Conservation (phyloP, 1,284 basidiomycete genomes). For the Malassezia restricta region DNA sequence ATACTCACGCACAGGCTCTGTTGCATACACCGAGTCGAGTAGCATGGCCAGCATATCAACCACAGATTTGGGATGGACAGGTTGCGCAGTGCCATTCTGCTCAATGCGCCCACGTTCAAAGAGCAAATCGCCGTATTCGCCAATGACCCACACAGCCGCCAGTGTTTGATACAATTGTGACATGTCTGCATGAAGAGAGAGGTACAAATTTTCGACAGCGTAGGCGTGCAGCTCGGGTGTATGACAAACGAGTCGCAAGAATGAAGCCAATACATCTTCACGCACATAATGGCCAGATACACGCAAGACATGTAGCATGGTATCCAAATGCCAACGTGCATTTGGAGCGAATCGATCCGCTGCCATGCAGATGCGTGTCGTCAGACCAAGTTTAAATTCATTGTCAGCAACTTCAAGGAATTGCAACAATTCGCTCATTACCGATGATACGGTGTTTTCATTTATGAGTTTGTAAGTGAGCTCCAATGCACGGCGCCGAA, state of each 20-base stretch:
- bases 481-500: slow-evolving; percentile 86
- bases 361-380: slow-evolving; percentile 89
- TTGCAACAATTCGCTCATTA: slow-evolving; percentile 80
- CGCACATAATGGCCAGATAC: slow-evolving; percentile 96
- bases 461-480: slow-evolving; percentile 95
- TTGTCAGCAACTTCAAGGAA: slow-evolving; percentile 98
- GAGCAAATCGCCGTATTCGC: slow-evolving; percentile 87
- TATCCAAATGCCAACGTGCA: slow-evolving; percentile 98
- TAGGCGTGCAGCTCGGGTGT: slow-evolving; percentile 95
- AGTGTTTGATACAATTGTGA: slow-evolving; percentile 92
- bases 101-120: slow-evolving; percentile 59
- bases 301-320: slow-evolving; percentile 80
- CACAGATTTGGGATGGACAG: slow-evolving; percentile 69
- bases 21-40: slow-evolving; percentile 86
- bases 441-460: slow-evolving; percentile 80
- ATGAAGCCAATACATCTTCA: slow-evolving; percentile 87
- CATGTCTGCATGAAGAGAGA: slow-evolving; percentile 75
- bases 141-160: slow-evolving; percentile 86
- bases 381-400: slow-evolving; percentile 96
- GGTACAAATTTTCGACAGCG: slow-evolving; percentile 81
- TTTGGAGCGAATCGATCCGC: slow-evolving; percentile 95
- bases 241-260: slow-evolving; percentile 89
- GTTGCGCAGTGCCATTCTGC: slow-evolving; percentile 59
- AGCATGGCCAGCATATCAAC: slow-evolving; percentile 76
- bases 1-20: slow-evolving; percentile 80